Evolutionary conservation across 2,329 filamentous ascomycete genomes (phyloP), one percentile per base, ranked within the genome.

Genomic region (Pestalotiopsis sp.): DNA sequence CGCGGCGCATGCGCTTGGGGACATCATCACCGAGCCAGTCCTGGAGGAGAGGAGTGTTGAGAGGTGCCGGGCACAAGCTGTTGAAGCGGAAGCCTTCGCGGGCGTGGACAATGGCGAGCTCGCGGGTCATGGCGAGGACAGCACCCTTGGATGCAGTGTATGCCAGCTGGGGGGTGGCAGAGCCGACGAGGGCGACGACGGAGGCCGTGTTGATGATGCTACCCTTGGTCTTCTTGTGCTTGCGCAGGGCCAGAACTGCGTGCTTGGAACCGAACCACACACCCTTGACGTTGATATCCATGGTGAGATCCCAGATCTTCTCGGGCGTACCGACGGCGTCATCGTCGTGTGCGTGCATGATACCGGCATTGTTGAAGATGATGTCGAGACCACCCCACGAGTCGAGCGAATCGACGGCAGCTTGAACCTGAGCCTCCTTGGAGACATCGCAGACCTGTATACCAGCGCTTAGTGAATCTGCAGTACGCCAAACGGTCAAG

Each of bases 181-280:
- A 91, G 63, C 94, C 94, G 66, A 97, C 92, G 66, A 97, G 86
- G 3, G 94, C 94, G 61, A 97, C 94, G 63, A 97, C 92, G 61
- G 92, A 95, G 31, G 94, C 94, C 2, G 94, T 97, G 86, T 97
- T 97, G 87, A 97, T 95, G 81, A 98, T 90, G 81, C 91, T 94
- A 65, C 89, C 93, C 75, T 87, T 89, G 59, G 85, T 89, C 89
- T 98, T 98, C 67, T 88, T 87, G 85, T 97, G 86, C 75, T 90
- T 90, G 72, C 94, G 91, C 75, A 98, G 86, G 59, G 93, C 89
- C 65, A 95, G 85, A 36, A 98, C 91, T 6, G 95, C 94, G 80
- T 97, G 94, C 87, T 97, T 98, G 87, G 90, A 92, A 70, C 95
- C 95, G 80, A 90, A 98, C 95, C 95, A 97, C n/a, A 98, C 95